Conservation (phyloP, 345 rosid species). For the Tarenaya hassleriana region DNA sequence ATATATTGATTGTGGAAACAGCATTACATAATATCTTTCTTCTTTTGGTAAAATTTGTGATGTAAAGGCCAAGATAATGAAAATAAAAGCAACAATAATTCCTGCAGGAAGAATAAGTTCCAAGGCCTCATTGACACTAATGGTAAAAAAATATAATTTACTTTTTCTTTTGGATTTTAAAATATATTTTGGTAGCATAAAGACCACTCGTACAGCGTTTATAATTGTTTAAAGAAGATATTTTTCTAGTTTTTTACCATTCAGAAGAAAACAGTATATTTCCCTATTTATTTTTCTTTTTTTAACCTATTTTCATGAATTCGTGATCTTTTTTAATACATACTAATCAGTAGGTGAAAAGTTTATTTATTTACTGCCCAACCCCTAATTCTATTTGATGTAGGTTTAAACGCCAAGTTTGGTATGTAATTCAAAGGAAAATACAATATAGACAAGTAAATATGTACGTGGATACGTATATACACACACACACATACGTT, state of each 20-base stretch:
- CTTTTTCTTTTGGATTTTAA: not conserved
- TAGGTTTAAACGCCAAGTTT: too few relatives aligned
- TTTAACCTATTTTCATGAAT: too few relatives aligned
- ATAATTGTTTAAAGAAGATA: too few relatives aligned
- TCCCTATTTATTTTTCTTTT: too few relatives aligned
- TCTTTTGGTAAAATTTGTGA: slow-evolving; percentile 41
- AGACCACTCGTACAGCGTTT: too few relatives aligned
- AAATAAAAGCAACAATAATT: not conserved
- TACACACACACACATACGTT: too few relatives aligned
- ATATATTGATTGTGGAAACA: slow-evolving; percentile 5
- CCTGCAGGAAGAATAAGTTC: slow-evolving; percentile 35
- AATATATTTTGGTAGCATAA: not conserved
- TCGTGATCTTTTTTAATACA: too few relatives aligned
- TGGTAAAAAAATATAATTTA: not conserved
- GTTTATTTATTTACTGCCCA: not conserved
- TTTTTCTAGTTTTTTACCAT: too few relatives aligned
- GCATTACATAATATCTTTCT: slow-evolving; percentile 55
- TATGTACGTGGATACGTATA: too few relatives aligned
- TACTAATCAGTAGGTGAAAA: too few relatives aligned
- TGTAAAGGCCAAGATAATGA: not conserved
- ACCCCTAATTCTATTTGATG: slow-evolving; percentile 2
- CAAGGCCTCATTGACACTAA: slow-evolving; percentile 28
- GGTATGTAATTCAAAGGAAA: slow-evolving; percentile 1
- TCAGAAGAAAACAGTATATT: too few relatives aligned
- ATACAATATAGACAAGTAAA: too few relatives aligned